These are phyloP conservation scores for Myxozyma monticola DNA, from an alignment of 805 yeast species.

Conservation along the genomic window DNA sequence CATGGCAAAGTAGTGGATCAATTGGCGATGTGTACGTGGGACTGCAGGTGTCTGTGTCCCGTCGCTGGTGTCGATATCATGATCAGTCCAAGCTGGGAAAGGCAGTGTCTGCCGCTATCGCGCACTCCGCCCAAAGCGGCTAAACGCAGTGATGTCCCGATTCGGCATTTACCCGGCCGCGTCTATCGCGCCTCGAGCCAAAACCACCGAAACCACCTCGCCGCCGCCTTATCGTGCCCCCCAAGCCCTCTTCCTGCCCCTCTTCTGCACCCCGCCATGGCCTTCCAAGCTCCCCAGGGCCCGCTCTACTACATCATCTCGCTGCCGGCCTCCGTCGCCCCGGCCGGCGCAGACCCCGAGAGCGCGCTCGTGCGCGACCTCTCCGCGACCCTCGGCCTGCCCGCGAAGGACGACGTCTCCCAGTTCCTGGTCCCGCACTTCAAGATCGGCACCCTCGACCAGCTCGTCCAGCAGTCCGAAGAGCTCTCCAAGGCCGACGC, in stretches of 20 bases:
- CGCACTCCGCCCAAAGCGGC: neutral
- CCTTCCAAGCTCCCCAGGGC: constrained; percentile 29
- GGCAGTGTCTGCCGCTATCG: too few relatives aligned
- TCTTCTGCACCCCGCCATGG: constrained; percentile 17
- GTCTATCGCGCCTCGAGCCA: too few relatives aligned
- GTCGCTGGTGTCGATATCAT: too few relatives aligned
- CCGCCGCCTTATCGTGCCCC: too few relatives aligned
- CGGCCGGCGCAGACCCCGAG: constrained; percentile 39
- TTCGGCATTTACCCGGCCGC: neutral
- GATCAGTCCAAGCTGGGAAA: too few relatives aligned
- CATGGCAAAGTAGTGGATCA: too few relatives aligned
- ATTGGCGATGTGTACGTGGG: too few relatives aligned
- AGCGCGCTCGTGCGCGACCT: constrained; percentile 50
- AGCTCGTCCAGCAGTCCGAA: constrained; percentile 85
- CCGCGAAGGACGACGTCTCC: constrained; percentile 54
- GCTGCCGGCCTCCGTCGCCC: constrained; percentile 52
- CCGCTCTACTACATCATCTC: constrained; percentile 37
- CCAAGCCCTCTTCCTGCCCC: neutral
- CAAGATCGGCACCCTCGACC: constrained; percentile 93
- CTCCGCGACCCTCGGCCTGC: constrained; percentile 46
- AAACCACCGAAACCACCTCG: too few relatives aligned
- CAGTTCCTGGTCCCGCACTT: constrained; percentile 73
- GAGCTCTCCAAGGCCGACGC: constrained; percentile 79
- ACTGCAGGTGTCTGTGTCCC: too few relatives aligned
- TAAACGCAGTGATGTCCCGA: neutral